Base-by-base conservation (phyloP, 345 rosid genomes). In the Melastoma malabathricum region DNA sequence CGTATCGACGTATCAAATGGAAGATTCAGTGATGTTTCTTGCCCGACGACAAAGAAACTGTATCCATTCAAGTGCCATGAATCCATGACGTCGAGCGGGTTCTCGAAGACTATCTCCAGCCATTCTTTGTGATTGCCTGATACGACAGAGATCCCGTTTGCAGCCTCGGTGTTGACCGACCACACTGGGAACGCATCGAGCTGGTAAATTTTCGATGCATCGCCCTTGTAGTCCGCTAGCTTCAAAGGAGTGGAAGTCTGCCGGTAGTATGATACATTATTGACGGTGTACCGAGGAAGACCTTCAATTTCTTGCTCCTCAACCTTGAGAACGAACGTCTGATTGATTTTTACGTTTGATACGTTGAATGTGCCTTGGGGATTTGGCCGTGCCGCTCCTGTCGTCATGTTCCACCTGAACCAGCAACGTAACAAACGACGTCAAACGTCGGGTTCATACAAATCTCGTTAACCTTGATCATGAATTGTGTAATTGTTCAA, bases 311-410 rank as follows among this genome's bases (percentile, higher is more conserved):
- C 53, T 5, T 62, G 59, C 47, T 13, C 16, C 39, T 74, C 62
- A 19, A 59, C 62, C 1, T 47, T 58, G 6, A 75, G 78, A 18
- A 71, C 23, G 46, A 75, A 75, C 29, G 75, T 63, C 18, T 78
- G 76, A 12, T 74, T 52, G 15, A 69, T 3, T 18, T 68, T 75
- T 51, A 73, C 78, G 49, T 81, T 73, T 19, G 76, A 41, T 25
- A 75, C 78, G 31, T 71, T 78, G 59, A 81, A 81, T 15, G 77
- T 71, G 60, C 82, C 81, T 54, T 81, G 88, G 38, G 76, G 82
- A 8, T 77, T 69, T 5, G 84, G 84, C 74, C 88, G 73, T 0
- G 84, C 82, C 22, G 88, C 82, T 43, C 84, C 88, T 10, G 78
- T 10, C 0, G 79, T 81, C 69, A 75, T 4, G 61, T 75, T 78